Conservation (phyloP, 2,329 filamentous ascomycete genomes). For the Fusarium drepaniforme region DNA sequence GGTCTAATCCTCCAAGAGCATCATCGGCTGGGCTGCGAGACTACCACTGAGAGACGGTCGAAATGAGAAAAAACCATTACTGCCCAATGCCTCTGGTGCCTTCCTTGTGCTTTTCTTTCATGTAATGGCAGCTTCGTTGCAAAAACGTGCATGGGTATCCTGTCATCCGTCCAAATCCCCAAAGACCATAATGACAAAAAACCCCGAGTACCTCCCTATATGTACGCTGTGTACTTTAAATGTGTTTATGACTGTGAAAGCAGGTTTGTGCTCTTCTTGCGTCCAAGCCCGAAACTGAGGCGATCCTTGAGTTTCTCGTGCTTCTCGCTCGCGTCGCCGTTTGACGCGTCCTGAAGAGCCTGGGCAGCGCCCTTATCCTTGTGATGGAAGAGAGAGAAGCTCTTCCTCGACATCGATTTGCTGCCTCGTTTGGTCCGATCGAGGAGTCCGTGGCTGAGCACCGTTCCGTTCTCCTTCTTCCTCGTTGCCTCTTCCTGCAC, state of each 20-base stretch:
- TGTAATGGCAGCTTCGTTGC: constrained; percentile 28
- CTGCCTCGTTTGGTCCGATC: constrained; percentile 77
- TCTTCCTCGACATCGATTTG: constrained; percentile 84
- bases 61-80: not conserved
- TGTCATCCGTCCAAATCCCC: constrained; percentile 33
- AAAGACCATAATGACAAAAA: constrained; percentile 22
- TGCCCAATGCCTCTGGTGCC: constrained; percentile 1
- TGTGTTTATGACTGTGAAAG: constrained; percentile 43
- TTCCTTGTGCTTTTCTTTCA: constrained; percentile 27
- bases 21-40: not conserved
- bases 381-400: constrained; percentile 72
- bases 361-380: constrained; percentile 59
- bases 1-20: not conserved
- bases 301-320: constrained; percentile 70
- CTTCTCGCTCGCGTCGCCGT: constrained; percentile 50
- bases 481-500: constrained; percentile 62
- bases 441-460: constrained; percentile 61
- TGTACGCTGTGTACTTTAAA: constrained; percentile 19
- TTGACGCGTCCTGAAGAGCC: constrained; percentile 33
- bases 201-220: constrained; percentile 19
- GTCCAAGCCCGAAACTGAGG: constrained; percentile 75
- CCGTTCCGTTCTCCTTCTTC: constrained; percentile 55
- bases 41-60: not conserved
- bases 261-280: constrained; percentile 75
- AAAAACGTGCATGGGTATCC: constrained; percentile 38